Base-by-base conservation (phyloP, 1,139 yeast genomes). In the Nakaseomyces uthaithaninus region DNA sequence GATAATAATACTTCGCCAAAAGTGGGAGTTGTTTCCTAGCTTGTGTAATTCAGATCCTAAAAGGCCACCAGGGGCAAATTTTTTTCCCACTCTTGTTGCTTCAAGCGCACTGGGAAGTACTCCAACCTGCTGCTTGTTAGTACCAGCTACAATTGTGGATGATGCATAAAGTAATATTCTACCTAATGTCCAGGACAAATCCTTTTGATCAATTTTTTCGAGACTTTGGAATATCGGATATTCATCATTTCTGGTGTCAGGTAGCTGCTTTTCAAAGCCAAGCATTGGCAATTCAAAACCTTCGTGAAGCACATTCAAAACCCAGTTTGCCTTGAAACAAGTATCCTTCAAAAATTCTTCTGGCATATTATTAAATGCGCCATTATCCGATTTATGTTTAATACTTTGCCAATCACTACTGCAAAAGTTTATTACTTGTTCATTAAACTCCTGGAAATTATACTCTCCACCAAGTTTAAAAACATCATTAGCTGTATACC, bases 321-420 rank as follows among this genome's bases (percentile, higher is more conserved):
- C 83, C 94, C 94, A 83, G 50, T 79, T 75, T 7, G 91, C 89
- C 52, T 83, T 83, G 62, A 83, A 83, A 58, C 94, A 83, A 2
- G 89, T 80, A 53, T 77, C 81, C 42, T 64, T 67, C 42, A 82
- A 64, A 50, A 75, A 74, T 1, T 60, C 55, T 6, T 56, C 51
- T 11, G 69, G 62, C 9, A 66, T 53, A 14, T 54, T 49, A 39
- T 65, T 59, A 44, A 65, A 67, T 38, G 66, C 64, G 2, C 83
- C 83, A 11, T 69, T 57, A 3, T 69, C 59, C 28, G 73, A 69
- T 47, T 76, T 76, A 17, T 60, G 54, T 46, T 72, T 59, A 8
- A 82, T 69, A 2, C 59, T 54, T 1, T 61, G 51, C 91, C 91
- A 83, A 38, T 75, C 73, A 48, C 74, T 71, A 51, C 75, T 81